Evolutionary conservation across 129 eudicot genomes (phyloP).

Genomic region (Escallonia herrerae): DNA sequence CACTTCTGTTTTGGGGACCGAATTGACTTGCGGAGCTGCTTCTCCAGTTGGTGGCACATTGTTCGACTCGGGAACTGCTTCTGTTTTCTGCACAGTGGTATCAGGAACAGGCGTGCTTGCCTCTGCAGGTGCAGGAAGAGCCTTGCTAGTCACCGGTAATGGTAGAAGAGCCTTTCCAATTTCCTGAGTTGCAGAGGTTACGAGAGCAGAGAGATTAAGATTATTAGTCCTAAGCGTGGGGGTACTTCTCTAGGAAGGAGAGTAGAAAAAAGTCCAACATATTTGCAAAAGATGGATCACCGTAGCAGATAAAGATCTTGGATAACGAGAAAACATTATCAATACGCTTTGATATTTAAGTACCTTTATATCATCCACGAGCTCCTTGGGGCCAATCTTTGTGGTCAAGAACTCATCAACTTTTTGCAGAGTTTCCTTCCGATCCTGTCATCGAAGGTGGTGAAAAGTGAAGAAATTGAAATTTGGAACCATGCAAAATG

Average conservation of each 20-base stretch:
- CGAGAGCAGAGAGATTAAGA: neutral
- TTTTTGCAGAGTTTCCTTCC: conserved; percentile 62
- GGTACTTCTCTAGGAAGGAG: neutral
- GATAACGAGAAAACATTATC: neutral
- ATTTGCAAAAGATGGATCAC: neutral
- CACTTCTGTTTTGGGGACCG: conserved; percentile 39
- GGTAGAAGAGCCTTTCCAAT: conserved; percentile 91
- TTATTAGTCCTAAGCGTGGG: neutral
- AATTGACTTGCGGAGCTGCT: conserved; percentile 39
- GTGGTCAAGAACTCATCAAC: conserved; percentile 55
- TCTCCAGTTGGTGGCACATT: conserved; percentile 23
- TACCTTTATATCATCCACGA: conserved; percentile 80
- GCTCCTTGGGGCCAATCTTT: conserved; percentile 72
- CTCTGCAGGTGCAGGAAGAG: conserved; percentile 66
- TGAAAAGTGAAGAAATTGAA: neutral
- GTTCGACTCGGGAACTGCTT: conserved; percentile 15
- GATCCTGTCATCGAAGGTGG: conserved; percentile 49
- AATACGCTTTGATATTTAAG: neutral
- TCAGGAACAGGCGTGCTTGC: conserved; percentile 20
- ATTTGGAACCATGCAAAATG: neutral
- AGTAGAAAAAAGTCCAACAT: neutral
- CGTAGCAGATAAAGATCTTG: neutral
- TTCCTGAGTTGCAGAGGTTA: conserved; percentile 30
- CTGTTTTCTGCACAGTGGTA: conserved; percentile 15
- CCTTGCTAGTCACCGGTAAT: conserved; percentile 24